Percentiles rank a stretch among this genome's conserved stretches.
These are phyloP conservation scores for Chenopodium album DNA, from an alignment of 148 eudicot species.

Conservation along the genomic window DNA sequence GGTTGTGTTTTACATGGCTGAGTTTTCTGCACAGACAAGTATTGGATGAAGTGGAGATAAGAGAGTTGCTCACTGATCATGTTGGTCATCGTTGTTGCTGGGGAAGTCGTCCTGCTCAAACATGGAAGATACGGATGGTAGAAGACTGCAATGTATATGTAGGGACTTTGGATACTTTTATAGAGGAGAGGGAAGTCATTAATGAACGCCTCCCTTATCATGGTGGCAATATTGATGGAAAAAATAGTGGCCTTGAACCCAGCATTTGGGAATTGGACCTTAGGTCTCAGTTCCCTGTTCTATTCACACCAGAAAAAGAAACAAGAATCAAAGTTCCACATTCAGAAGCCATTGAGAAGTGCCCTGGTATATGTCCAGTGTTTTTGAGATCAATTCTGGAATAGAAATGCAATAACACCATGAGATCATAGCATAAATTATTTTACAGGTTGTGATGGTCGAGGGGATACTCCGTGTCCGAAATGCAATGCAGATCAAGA, in stretches of 20 bases:
- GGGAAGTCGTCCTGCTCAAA: conserved; percentile 98
- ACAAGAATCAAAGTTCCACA: conserved; percentile 68
- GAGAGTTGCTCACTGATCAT: conserved; percentile 89
- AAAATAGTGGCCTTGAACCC: conserved; percentile 64
- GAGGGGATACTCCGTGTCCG: conserved; percentile 65
- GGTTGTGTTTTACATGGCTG: background rate
- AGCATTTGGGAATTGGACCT: conserved; percentile 97
- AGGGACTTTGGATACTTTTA: conserved; percentile 87
- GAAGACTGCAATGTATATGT: conserved; percentile 98
- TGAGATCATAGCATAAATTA: background rate
- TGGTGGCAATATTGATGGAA: conserved; percentile 60
- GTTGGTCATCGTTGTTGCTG: conserved; percentile 98
- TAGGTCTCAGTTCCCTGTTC: conserved; percentile 76
- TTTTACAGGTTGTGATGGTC: conserved; percentile 68
- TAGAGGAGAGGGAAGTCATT: conserved; percentile 77
- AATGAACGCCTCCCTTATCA: conserved; percentile 57
- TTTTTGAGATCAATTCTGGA: background rate
- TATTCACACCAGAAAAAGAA: conserved; percentile 73
- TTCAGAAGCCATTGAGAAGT: conserved; percentile 80
- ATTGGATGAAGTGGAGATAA: conserved; percentile 87
- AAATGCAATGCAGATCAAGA: conserved; percentile 85
- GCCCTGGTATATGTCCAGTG: conserved; percentile 51
- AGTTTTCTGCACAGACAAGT: conserved; percentile 52
- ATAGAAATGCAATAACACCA: background rate
- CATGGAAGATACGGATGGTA: conserved; percentile 80